Evolutionary conservation across 192 early-diverging fungal species (phyloP).

Genomic region (Kickxella alabastrina): DNA sequence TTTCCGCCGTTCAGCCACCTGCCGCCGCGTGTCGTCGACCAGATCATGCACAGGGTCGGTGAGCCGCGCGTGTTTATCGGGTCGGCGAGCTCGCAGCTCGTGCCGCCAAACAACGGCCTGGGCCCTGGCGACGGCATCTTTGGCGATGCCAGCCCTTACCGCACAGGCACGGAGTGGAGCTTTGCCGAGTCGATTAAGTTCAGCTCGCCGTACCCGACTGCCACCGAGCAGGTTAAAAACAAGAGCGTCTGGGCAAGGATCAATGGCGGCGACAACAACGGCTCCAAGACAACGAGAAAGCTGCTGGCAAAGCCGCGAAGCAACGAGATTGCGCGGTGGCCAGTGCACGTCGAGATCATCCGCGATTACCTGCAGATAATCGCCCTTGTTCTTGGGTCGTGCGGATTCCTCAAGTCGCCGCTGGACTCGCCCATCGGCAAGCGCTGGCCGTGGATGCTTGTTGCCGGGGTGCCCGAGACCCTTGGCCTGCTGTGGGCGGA

Average conservation of each 20-base stretch:
- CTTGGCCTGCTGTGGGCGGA: constrained; percentile 50
- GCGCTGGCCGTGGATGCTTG: constrained; percentile 42
- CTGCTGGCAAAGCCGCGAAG: constrained; percentile 21
- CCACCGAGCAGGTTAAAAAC: constrained; percentile 14
- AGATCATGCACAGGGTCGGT: constrained; percentile 44
- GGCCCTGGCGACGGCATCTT: constrained; percentile 6
- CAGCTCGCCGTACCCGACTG: constrained; percentile 47
- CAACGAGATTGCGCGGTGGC: constrained; percentile 38
- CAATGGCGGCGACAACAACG: background rate
- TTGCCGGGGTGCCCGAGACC: constrained; percentile 28
- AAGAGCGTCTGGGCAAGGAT: constrained; percentile 14
- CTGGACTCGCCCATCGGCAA: constrained; percentile 27
- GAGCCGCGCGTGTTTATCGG: constrained; percentile 50
- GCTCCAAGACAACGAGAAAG: background rate
- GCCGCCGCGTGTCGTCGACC: constrained; percentile 33
- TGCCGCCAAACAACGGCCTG: constrained; percentile 13
- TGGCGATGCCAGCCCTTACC: constrained; percentile 34
- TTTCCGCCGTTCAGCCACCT: constrained; percentile 53
- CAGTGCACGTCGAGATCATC: constrained; percentile 33
- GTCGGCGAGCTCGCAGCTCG: constrained; percentile 28
- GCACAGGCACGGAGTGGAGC: constrained; percentile 48
- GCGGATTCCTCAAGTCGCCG: constrained; percentile 27
- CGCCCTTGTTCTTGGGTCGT: constrained; percentile 27
- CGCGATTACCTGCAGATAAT: constrained; percentile 48
- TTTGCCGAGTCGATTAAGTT: constrained; percentile 42